Base-by-base conservation (phyloP, 2,329 filamentous ascomycete species). In the Madurella mycetomatis region DNA sequence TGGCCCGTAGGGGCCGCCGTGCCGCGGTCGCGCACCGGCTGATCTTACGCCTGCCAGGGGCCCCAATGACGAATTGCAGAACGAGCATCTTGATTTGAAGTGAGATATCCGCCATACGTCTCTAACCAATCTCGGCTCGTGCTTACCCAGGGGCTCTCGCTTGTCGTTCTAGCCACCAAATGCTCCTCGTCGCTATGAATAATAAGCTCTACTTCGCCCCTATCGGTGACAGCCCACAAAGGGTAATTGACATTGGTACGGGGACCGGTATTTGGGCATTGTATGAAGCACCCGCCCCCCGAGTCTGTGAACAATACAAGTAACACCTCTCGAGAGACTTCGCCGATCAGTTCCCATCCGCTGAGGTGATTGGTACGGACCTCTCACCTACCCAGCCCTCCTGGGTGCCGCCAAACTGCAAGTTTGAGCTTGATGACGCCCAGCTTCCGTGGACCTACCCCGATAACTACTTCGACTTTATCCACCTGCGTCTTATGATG, bases 31-130 rank as follows among this genome's bases (percentile, higher is more conserved):
- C 25, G 25, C 7, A 25, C 7, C 4, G 25, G 25, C 25, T 25
- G 25, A 25, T 25, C 25, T 25, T 25, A 7, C 25, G 3, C 3
- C 25, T 25, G 25, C 45, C 16, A 55, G 49, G 42, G 53, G 41
- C 17, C 47, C 46, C 4, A 50, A 46, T 42, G 47, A 54, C 4
- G 44, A 54, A 17, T 16, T 1, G 9, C 47, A 51, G 17, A 51
- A 51, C 31, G 42, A 51, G n/a, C 19, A 34, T 11, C 30, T 51
- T 31, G 49, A 51, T 19, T 46, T 51, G 42, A 25, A n/a, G 49
- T 51, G 30, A 18, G 49, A 19, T 50, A n/a, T 12, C 30, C 12
- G 39, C 40, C 4, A 47, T 32, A 15, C 11, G 15, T n/a, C 12
- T 19, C 5, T 9, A 11, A 37, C 16, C 18, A 32, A 15, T 25